phyloP scores from a whole-genome alignment of 2,329 filamentous ascomycete species.

The Periconia digitata region DNA sequence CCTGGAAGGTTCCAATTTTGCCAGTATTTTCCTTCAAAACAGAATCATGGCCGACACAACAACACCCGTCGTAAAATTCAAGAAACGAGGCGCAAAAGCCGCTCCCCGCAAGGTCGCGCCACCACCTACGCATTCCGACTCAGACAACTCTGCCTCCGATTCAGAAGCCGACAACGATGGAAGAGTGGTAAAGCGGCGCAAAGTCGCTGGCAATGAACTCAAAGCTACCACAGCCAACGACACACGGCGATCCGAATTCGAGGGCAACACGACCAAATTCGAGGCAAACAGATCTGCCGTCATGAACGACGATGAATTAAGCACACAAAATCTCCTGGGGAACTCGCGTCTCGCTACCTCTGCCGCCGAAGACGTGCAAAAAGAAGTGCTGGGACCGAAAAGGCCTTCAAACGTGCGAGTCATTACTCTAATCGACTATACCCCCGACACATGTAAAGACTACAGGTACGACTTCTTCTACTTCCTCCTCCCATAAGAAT shows the following conservation, averaged over 20 bases:
- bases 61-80: constrained; percentile 71
- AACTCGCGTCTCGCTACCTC: constrained; percentile 77
- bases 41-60: constrained; percentile 26
- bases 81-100: constrained; percentile 77
- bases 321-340: constrained; percentile 60
- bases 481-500: no score
- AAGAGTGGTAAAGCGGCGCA: constrained; percentile 76
- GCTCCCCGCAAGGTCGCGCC: constrained; percentile 82
- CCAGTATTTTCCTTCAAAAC: no score
- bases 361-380: no score
- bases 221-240: constrained; percentile 64
- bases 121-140: constrained; percentile 63
- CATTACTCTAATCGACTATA: constrained; percentile 86
- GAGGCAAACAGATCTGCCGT: constrained; percentile 63
- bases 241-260: constrained; percentile 43
- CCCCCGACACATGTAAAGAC: constrained; percentile 93
- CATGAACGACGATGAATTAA: constrained; percentile 56
- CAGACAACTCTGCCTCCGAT: constrained; percentile 64
- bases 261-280: constrained; percentile 57
- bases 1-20: no score
- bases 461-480: no score
- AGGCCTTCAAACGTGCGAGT: constrained; percentile 86
- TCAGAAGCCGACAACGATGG: constrained; percentile 71
- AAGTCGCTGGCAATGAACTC: constrained; percentile 66
- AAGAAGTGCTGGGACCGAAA: constrained; percentile 82